Evolutionary conservation across 441 rosid species (phyloP).

Genomic region (Gossypium schwendimanii): DNA sequence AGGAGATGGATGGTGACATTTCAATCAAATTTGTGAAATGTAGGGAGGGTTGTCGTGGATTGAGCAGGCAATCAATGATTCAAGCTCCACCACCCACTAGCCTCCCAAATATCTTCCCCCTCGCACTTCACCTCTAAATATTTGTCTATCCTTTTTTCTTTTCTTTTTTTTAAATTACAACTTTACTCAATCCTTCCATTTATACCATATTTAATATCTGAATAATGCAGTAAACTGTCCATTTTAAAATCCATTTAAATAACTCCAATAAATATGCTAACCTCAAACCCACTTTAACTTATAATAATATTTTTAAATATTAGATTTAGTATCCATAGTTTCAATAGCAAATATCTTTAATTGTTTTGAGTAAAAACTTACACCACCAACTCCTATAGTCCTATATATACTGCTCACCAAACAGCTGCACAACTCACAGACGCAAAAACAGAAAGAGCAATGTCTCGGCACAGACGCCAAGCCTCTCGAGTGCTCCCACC

Average conservation of each 20-base stretch:
- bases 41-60: not conserved
- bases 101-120: not conserved
- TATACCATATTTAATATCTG: too few relatives aligned
- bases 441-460: not conserved
- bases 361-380: too few relatives aligned
- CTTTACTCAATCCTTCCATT: not conserved
- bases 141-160: too few relatives aligned
- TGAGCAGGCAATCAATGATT: not conserved
- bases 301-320: too few relatives aligned
- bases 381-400: not conserved
- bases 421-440: not conserved
- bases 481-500: conserved; percentile 13
- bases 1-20: not conserved
- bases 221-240: too few relatives aligned
- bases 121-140: too few relatives aligned
- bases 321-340: too few relatives aligned
- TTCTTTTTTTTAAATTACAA: not conserved
- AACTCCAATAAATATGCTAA: too few relatives aligned
- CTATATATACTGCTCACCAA: not conserved
- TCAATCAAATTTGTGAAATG: not conserved
- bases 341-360: too few relatives aligned
- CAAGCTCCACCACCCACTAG: not conserved
- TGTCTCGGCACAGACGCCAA: conserved; percentile 12
- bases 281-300: too few relatives aligned
- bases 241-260: too few relatives aligned